Conservation (phyloP, 2,329 filamentous ascomycete species). For the Neonectria sp. region DNA sequence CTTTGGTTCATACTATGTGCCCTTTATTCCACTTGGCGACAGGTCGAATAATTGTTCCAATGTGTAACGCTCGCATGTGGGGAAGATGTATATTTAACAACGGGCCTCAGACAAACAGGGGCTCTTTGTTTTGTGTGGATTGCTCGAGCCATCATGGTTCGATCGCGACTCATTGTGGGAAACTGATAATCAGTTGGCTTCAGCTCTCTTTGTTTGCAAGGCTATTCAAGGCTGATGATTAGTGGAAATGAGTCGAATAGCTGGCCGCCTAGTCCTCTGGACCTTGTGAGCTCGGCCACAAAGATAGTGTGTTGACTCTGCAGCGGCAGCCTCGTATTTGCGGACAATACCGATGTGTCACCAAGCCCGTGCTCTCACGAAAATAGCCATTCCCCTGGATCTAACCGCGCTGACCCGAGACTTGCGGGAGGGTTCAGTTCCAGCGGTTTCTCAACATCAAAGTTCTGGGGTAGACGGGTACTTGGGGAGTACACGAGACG, state of each 20-base stretch:
- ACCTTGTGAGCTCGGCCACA: background rate
- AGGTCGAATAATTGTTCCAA: background rate
- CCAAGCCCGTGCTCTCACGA: conserved; percentile 33
- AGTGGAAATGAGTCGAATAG: conserved; percentile 10
- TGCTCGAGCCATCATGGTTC: conserved; percentile 17
- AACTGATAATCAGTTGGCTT: background rate
- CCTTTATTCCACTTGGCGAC: conserved; percentile 27
- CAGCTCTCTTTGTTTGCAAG: conserved; percentile 4
- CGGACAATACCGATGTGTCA: conserved; percentile 35
- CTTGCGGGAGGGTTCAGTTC: conserved; percentile 28
- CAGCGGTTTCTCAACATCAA: conserved; percentile 15
- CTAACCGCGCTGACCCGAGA: conserved; percentile 28
- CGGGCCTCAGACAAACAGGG: conserved; percentile 4
- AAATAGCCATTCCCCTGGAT: conserved; percentile 20
- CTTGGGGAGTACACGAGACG: conserved; percentile 7
- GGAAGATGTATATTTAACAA: conserved; percentile 5
- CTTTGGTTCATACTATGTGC: conserved; percentile 48
- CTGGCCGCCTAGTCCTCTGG: background rate
- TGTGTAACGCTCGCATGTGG: background rate
- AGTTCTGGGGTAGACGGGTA: conserved; percentile 24
- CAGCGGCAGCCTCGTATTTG: conserved; percentile 42
- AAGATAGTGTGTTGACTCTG: conserved; percentile 25
- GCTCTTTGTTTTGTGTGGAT: conserved; percentile 19
- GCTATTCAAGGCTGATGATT: background rate
- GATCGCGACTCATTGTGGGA: background rate